A percentile compares a stretch with the other conserved stretches of the same genome.
Conservation (phyloP, 2,329 filamentous ascomycete genomes). For the Clonostachys byssicola region DNA sequence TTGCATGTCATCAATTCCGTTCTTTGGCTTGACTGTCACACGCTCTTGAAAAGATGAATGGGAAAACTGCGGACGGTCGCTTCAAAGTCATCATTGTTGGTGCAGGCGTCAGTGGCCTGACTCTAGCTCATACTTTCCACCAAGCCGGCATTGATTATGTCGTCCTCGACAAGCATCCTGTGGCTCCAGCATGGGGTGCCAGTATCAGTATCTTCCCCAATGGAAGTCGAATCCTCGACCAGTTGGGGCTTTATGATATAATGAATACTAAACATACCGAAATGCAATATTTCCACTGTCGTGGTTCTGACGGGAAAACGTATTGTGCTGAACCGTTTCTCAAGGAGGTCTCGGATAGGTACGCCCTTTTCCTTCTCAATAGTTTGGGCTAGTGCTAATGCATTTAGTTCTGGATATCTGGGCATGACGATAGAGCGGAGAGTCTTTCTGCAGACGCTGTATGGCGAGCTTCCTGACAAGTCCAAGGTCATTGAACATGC, state of each 20-base stretch:
- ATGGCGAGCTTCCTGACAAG: conserved; percentile 23
- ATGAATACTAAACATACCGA: too few relatives aligned
- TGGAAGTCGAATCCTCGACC: conserved; percentile 40
- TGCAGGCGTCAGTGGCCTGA: background rate
- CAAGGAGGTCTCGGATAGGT: too few relatives aligned
- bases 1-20: too few relatives aligned
- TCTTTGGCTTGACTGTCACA: too few relatives aligned
- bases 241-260: conserved; percentile 22
- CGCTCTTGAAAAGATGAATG: too few relatives aligned
- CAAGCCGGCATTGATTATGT: background rate
- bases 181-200: background rate
- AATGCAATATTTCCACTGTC: too few relatives aligned
- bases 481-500: conserved; percentile 4
- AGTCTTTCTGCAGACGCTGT: conserved; percentile 22
- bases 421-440: conserved; percentile 26
- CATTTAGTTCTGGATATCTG: conserved; percentile 16
- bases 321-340: too few relatives aligned
- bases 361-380: too few relatives aligned
- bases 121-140: background rate
- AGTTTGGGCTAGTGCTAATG: too few relatives aligned
- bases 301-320: too few relatives aligned
- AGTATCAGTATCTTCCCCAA: conserved; percentile 39
- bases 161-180: background rate
- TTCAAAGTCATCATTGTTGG: background rate
- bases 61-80: too few relatives aligned